Base-by-base conservation (phyloP, 2,329 filamentous ascomycete species). In the Penicillium sp. region DNA sequence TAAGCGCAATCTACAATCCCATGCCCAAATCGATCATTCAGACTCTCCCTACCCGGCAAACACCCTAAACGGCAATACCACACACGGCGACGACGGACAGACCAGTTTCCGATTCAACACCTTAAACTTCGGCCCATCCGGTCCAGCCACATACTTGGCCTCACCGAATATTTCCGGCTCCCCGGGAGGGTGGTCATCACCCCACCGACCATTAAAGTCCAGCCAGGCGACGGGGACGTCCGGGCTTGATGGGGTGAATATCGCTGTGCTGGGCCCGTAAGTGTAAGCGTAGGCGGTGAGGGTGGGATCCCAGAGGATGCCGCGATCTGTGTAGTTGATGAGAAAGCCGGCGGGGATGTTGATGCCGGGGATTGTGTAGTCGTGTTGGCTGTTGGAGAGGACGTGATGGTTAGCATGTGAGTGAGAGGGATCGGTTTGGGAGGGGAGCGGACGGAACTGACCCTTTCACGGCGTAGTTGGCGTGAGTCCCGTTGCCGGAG, bases 121-220 rank as follows among this genome's bases (percentile, higher is more conserved):
- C 74, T 89, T 89, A 62, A 85, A 82, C 59, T 75, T 76, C 1
- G 87, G 87, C 1, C 87, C 87, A 19, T 84, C 87, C 1, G 87
- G 87, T 1, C 87, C 87, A 57, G 74, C 76, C 0, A 74, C 75
- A 66, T 82, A 89, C 68, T 84, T 85, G n/a, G 78, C 69, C 71
- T 86, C 80, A 22, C 85, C 80, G 50, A 83, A 82, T 3, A 80
- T 73, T 50, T 82, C 78, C 37, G 79, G 79, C n/a, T 77, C 73
- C 2, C 78, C 74, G 0, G 82, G 80, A 56, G 87, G 85, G 65
- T 84, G 79, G 60, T 84, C 71, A 65, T 89, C 86, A 2, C 87
- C 87, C 87, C 87, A 90, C 35, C 75, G 73, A 0, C 87, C 87
- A 27, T 74, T 74, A 68, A 82, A 89, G 40, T 80, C 68, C 60